A percentile compares a stretch with the other conserved stretches of the same genome.
Evolutionary conservation across 2,329 filamentous ascomycete species (phyloP).

Genomic region (Fusarium algeriense): DNA sequence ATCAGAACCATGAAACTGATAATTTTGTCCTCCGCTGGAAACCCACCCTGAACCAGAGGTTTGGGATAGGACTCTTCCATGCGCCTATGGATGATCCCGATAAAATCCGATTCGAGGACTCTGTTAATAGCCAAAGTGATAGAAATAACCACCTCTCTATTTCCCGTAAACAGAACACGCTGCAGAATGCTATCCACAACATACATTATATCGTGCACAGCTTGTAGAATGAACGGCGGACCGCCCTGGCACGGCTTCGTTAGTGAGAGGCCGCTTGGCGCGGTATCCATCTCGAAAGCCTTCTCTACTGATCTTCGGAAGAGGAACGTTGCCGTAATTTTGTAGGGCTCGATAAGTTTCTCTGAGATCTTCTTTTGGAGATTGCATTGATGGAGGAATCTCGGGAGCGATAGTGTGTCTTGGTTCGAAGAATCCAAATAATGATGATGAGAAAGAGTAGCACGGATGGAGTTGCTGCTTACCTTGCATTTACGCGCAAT

Average conservation of each 20-base stretch:
- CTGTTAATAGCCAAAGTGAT: background rate
- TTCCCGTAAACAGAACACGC: background rate
- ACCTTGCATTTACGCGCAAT: background rate
- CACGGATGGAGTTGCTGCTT: background rate
- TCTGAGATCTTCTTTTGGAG: background rate
- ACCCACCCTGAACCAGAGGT: background rate
- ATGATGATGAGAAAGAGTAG: background rate
- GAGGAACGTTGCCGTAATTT: background rate
- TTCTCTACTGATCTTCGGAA: background rate
- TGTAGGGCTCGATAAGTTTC: background rate
- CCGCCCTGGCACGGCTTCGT: background rate
- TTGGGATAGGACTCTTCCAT: background rate
- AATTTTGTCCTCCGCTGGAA: background rate
- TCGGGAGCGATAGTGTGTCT: background rate
- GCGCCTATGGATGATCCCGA: background rate
- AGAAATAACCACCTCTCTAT: background rate
- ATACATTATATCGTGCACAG: background rate
- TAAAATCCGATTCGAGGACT: background rate
- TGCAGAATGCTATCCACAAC: background rate
- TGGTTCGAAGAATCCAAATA: background rate
- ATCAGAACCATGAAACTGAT: background rate
- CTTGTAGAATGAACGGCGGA: background rate
- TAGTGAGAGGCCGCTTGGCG: background rate
- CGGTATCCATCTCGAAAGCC: background rate
- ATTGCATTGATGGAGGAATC: background rate